phyloP scores from a whole-genome alignment of 345 rosid species.

The Hibiscus tridactylites region DNA sequence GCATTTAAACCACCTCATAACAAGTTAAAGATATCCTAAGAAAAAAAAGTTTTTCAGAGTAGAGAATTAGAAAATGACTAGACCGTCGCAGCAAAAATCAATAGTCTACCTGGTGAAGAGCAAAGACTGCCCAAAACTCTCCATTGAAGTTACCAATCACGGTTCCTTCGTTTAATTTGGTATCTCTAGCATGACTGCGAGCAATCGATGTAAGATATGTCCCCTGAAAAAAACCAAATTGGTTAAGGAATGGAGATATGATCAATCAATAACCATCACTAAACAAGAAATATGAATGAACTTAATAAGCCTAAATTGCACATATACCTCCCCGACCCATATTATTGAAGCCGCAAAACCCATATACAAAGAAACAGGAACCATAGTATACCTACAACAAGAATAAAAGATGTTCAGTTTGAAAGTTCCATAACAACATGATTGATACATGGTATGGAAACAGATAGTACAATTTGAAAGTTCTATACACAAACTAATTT shows the following conservation, averaged over 20 bases:
- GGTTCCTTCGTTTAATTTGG: conserved; percentile 53
- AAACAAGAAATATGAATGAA: not conserved
- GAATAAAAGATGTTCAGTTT: not conserved
- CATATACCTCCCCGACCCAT: conserved; percentile 89
- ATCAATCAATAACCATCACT: not conserved
- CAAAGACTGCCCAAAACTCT: conserved; percentile 84
- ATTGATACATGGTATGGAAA: not conserved
- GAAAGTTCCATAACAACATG: not conserved
- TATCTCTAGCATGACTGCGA: conserved; percentile 59
- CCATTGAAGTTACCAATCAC: conserved; percentile 84
- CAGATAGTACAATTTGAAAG: not conserved
- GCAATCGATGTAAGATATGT: conserved; percentile 89
- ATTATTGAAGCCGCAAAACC: conserved; percentile 88
- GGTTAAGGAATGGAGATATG: not conserved
- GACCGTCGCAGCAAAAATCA: conserved; percentile 9
- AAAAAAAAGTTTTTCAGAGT: not conserved
- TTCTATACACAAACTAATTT: not conserved
- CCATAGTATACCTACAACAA: conserved; percentile 65
- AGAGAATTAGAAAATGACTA: not conserved
- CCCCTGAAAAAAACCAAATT: conserved; percentile 41
- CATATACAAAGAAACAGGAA: conserved; percentile 76
- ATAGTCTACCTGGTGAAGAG: conserved; percentile 67
- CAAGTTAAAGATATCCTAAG: not conserved
- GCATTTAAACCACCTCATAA: conserved; percentile 2
- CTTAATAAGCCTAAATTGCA: conserved; percentile 7